These are phyloP conservation scores for Eucalyptus erythrocorys DNA, from an alignment of 345 rosid species.

Conservation along the genomic window DNA sequence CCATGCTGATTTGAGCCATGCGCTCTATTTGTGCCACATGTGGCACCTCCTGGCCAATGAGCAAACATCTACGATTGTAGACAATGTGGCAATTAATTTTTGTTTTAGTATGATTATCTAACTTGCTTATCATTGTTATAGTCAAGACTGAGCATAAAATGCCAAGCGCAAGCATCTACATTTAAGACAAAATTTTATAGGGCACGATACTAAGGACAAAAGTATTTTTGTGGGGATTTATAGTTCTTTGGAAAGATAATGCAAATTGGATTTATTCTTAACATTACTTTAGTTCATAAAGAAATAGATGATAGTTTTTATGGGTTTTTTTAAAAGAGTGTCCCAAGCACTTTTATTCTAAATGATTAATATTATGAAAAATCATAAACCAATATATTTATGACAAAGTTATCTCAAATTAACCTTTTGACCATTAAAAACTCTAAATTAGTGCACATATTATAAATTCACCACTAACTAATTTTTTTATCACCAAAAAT, in stretches of 20 bases:
- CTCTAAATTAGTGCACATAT: too few relatives aligned
- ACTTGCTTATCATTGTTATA: background rate
- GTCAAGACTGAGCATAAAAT: background rate
- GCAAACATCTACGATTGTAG: background rate
- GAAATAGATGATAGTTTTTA: background rate
- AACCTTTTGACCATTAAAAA: too few relatives aligned
- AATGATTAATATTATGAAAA: too few relatives aligned
- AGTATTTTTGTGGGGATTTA: background rate
- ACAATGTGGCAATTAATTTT: background rate
- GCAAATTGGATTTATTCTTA: background rate
- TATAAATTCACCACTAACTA: too few relatives aligned
- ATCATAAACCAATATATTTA: fast-evolving
- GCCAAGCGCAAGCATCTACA: background rate
- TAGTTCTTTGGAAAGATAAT: background rate
- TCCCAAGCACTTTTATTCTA: background rate
- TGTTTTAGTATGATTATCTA: background rate
- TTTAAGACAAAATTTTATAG: background rate
- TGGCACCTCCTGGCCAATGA: background rate
- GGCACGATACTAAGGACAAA: background rate
- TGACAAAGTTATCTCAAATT: fast-evolving
- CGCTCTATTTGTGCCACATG: background rate
- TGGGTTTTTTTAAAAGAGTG: background rate
- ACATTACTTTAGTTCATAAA: background rate
- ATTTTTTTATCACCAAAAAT: too few relatives aligned
- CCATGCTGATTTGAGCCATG: background rate